Evolutionary conservation across 805 yeast species (phyloP).

Genomic region (Wickerhamiella australiensis): DNA sequence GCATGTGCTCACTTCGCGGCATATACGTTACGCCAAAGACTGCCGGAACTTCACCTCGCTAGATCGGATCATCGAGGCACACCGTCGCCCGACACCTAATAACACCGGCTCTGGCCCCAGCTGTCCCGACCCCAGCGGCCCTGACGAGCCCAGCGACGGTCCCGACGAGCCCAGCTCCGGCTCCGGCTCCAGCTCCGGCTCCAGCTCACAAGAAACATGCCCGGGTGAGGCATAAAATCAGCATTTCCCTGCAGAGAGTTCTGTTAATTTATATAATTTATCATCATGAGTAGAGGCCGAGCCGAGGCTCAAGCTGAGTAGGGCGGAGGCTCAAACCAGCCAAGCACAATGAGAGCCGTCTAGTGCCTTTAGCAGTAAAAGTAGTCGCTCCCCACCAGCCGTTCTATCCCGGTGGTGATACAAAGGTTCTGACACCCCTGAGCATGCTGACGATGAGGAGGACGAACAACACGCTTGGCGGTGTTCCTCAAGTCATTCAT

Average conservation of each 20-base stretch:
- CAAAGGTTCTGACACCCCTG: no score
- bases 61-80: slow-evolving; percentile 46
- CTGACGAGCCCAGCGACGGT: no score
- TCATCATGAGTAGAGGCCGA: background rate
- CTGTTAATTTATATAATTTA: slow-evolving; percentile 7
- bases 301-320: background rate
- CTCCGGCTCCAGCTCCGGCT: background rate
- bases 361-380: no score
- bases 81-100: slow-evolving; percentile 31
- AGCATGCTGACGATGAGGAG: no score
- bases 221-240: background rate
- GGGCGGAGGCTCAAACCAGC: background rate
- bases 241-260: background rate
- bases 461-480: no score
- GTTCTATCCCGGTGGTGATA: no score
- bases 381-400: no score
- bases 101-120: background rate
- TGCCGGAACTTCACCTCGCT: slow-evolving; percentile 62
- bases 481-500: no score
- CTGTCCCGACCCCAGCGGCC: no score
- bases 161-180: no score
- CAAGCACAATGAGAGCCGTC: no score
- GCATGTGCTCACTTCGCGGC: slow-evolving; percentile 59
- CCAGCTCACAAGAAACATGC: background rate
- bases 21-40: slow-evolving; percentile 64